These are phyloP conservation scores for Chaetoceros tenuissimus DNA, from an alignment of 108 stramenopile genomes.

Conservation along the genomic window DNA sequence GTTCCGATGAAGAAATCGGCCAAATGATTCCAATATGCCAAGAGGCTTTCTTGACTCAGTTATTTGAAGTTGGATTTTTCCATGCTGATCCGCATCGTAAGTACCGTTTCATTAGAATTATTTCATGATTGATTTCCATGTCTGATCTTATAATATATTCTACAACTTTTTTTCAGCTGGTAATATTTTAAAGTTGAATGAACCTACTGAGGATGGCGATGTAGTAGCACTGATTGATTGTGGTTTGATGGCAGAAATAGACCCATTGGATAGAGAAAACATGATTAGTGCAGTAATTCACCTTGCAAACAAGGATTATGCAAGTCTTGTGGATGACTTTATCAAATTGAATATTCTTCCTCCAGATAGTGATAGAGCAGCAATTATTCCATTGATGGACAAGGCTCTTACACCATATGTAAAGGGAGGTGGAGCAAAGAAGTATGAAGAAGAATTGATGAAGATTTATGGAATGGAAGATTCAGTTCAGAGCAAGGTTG, in stretches of 20 bases:
- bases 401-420: conserved; percentile 87
- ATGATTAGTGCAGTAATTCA: conserved; percentile 87
- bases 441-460: conserved; percentile 75
- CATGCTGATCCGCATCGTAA: conserved; percentile 52
- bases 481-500: conserved; percentile 49
- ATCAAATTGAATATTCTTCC: conserved; percentile 78
- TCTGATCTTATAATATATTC: not conserved
- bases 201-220: conserved; percentile 56
- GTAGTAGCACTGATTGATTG: conserved; percentile 81
- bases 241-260: conserved; percentile 78
- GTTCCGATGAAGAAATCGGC: conserved; percentile 42
- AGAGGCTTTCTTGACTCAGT: conserved; percentile 81
- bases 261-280: conserved; percentile 55
- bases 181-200: conserved; percentile 59
- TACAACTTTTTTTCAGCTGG: conserved; percentile 8
- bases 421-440: conserved; percentile 86
- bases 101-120: conserved; percentile 1
- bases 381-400: conserved; percentile 86
- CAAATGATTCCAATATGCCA: conserved; percentile 67
- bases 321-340: conserved; percentile 82
- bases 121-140: conserved; percentile 3
- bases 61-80: conserved; percentile 68
- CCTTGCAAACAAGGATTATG: conserved; percentile 84
- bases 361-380: conserved; percentile 58
- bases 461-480: conserved; percentile 82